Percentiles rank a stretch among this genome's conserved stretches.
Evolutionary conservation across 768 basidiomycete species (phyloP).

Genomic region (Termitomyces sp.): DNA sequence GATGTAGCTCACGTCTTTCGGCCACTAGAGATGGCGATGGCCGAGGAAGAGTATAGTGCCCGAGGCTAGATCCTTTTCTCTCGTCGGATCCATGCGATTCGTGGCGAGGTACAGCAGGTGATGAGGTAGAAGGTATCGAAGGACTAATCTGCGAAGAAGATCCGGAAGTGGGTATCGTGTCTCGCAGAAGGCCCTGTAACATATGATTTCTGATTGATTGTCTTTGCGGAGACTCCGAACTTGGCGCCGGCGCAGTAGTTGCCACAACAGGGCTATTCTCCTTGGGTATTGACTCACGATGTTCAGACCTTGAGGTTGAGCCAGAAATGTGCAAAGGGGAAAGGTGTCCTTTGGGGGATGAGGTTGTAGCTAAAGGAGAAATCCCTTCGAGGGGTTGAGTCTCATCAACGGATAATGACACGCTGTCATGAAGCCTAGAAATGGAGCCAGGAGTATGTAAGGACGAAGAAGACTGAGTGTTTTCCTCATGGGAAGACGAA

Average conservation of each 20-base stretch:
- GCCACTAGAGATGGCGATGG: slow-evolving; percentile 10
- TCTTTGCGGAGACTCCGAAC: neutral
- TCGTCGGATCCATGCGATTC: slow-evolving; percentile 14
- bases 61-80: neutral
- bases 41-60: slow-evolving; percentile 16
- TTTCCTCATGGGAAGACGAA: neutral
- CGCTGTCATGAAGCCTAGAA: neutral
- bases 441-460: neutral
- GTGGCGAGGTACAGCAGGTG: slow-evolving; percentile 31
- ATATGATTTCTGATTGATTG: slow-evolving; percentile 27
- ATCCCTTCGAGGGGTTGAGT: neutral
- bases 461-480: neutral
- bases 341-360: neutral
- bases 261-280: neutral
- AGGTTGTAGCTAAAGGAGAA: neutral
- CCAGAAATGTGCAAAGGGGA: neutral
- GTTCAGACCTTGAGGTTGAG: neutral
- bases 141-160: neutral
- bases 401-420: neutral
- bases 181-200: slow-evolving; percentile 44
- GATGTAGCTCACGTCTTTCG: slow-evolving; percentile 9
- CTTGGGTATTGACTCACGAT: neutral
- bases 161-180: neutral
- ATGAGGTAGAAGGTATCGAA: slow-evolving; percentile 31
- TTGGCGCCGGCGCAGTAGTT: neutral